Conservation (phyloP, 2,329 filamentous ascomycete genomes). For the Teratosphaeria zuluensis region DNA sequence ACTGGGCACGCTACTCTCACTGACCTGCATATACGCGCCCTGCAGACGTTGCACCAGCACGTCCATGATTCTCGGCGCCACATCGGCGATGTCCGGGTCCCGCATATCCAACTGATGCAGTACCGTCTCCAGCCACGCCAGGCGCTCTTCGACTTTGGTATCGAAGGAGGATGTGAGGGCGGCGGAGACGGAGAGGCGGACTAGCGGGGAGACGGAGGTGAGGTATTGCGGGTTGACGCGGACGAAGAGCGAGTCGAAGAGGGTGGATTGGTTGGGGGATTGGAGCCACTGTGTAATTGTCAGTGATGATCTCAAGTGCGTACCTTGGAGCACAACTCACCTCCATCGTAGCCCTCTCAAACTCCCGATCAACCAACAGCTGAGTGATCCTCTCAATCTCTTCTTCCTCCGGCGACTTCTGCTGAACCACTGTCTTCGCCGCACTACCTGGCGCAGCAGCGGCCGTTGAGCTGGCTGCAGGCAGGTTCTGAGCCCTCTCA, state of each 20-base stretch:
- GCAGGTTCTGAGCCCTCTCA: slow-evolving; percentile 3
- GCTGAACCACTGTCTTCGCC: slow-evolving; percentile 26
- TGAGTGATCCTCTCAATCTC: slow-evolving; percentile 55
- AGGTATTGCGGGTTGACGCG: slow-evolving; percentile 49
- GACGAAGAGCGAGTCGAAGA: slow-evolving; percentile 55
- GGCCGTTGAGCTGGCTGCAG: slow-evolving; percentile 4
- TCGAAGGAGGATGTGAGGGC: slow-evolving; percentile 50
- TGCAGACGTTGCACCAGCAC: slow-evolving; percentile 49
- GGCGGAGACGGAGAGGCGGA: slow-evolving; percentile 51
- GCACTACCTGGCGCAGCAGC: slow-evolving; percentile 2
- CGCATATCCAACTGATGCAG: slow-evolving; percentile 42
- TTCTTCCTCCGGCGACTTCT: slow-evolving; percentile 39
- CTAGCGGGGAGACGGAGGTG: slow-evolving; percentile 44
- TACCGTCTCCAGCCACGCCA: slow-evolving; percentile 50
- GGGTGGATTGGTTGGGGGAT: slow-evolving; percentile 46
- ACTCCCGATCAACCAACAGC: slow-evolving; percentile 49
- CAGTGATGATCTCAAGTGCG: not conserved
- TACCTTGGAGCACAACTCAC: slow-evolving; percentile 13
- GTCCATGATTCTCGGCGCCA: slow-evolving; percentile 51
- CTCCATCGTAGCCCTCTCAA: slow-evolving; percentile 37
- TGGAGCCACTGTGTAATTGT: slow-evolving; percentile 48
- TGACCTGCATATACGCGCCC: slow-evolving; percentile 46
- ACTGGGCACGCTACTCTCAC: slow-evolving; percentile 36
- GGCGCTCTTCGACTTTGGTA: slow-evolving; percentile 43
- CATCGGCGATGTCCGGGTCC: slow-evolving; percentile 42